Conservation (phyloP, 169 alveolate species). For the Eimeria tenella region DNA sequence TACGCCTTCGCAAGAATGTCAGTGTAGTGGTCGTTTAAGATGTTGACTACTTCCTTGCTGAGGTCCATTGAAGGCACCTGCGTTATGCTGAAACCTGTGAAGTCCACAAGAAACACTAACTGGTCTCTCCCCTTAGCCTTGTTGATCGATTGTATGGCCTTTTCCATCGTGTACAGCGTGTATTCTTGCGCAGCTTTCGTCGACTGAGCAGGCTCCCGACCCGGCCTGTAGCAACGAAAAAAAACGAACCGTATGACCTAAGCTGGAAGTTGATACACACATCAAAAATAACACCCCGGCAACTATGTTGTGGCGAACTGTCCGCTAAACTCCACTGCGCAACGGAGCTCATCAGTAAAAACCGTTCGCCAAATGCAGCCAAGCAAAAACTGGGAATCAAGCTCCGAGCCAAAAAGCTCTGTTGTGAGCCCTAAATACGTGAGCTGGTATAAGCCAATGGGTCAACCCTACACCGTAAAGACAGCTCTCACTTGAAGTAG, state of each 20-base stretch:
- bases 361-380: too few relatives aligned
- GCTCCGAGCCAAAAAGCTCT: too few relatives aligned
- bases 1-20: conserved; percentile 65
- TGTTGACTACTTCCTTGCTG: conserved; percentile 36
- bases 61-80: conserved; percentile 65
- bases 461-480: too few relatives aligned
- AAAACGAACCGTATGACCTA: not conserved
- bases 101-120: conserved; percentile 61
- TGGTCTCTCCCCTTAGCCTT: not conserved
- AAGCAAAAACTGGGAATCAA: too few relatives aligned
- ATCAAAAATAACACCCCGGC: not conserved
- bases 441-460: too few relatives aligned
- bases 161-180: conserved; percentile 50
- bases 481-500: conserved; percentile 56
- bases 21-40: conserved; percentile 63
- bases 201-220: conserved; percentile 53
- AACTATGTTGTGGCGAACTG: too few relatives aligned
- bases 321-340: too few relatives aligned
- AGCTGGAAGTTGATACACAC: not conserved
- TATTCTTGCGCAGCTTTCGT: conserved; percentile 45
- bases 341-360: too few relatives aligned
- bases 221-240: conserved; percentile 37
- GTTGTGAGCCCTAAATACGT: too few relatives aligned
- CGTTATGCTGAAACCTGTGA: conserved; percentile 23
- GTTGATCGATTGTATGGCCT: conserved; percentile 7